Evolutionary conservation across 1,139 yeast species (phyloP), one percentile per base, ranked within the genome.

Genomic region (Magnusiomyces sp.): DNA sequence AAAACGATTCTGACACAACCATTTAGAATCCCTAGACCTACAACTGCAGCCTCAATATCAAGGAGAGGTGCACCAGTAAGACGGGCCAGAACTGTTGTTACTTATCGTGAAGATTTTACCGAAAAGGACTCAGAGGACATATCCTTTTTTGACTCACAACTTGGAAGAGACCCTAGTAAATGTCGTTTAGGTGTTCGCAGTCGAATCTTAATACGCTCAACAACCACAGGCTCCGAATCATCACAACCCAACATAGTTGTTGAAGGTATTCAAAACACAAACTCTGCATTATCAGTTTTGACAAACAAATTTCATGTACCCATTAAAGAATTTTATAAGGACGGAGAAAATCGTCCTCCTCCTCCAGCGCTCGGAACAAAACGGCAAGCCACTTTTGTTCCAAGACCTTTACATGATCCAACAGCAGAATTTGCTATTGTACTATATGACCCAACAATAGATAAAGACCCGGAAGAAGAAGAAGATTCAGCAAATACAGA

Each of bases 351-450:
- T 4, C 58, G 71, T 32, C 46, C 50, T 19, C 83, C 90, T 0
- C 87, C 95, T 1, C 90, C 94, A 0, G 81, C 89, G 0, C 70
- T 90, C 53, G 97, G 97, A 0, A 88, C 89, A 49, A 77, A 83
- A 54, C 77, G 83, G 40, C 79, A 80, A 56, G 76, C 82, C 0
- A 73, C 79, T 2, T 66, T 86, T 45, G 87, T 89, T 14, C 96
- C 98, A 2, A 71, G 92, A 52, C 95, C 98, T 0, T 72, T 92
- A 16, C 95, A 90, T 63, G 98, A 92, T 67, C 98, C 99, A 0
- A 75, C 83, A 48, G 88, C 84, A 55, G 97, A 92, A 64, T 83
- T 88, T 62, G 97, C 98, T 0, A 88, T 94, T 50, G 97, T 92
- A 1, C 71, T 92, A 45, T 92, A 88, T 61, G 99, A 92, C 63